These are phyloP conservation scores for Mallotus nudiflorus DNA, from an alignment of 345 rosid species.

Conservation along the genomic window DNA sequence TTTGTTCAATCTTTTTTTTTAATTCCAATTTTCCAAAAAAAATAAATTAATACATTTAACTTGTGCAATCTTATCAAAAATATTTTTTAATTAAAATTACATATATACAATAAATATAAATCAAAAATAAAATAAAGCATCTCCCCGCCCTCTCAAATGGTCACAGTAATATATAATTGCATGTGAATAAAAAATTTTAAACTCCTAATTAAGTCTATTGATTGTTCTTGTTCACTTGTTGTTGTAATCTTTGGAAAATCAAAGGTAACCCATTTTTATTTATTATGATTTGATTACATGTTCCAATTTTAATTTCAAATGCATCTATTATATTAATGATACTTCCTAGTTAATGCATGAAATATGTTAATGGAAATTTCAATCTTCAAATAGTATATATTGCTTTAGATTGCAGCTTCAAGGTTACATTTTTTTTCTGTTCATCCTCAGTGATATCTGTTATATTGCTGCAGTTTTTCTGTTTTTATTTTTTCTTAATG, in stretches of 20 bases:
- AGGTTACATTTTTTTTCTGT: neutral
- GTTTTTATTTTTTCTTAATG: neutral
- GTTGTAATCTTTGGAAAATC: neutral
- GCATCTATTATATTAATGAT: neutral
- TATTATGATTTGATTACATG: neutral
- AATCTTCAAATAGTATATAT: neutral
- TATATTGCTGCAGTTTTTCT: slow-evolving; percentile 3
- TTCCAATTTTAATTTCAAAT: neutral
- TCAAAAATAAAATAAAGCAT: too few species aligned
- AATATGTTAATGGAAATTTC: neutral
- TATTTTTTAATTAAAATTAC: too few species aligned
- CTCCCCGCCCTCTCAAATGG: too few species aligned
- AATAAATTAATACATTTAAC: too few species aligned
- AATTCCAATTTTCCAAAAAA: too few species aligned
- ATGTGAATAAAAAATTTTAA: too few species aligned
- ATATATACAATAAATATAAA: too few species aligned
- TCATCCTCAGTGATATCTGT: neutral
- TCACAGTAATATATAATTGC: too few species aligned
- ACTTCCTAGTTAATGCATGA: neutral
- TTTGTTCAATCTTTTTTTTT: too few species aligned
- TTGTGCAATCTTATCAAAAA: too few species aligned
- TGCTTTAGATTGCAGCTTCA: neutral
- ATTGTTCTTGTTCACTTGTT: neutral
- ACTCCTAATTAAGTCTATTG: too few species aligned
- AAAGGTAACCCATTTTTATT: neutral